Evolutionary conservation across 2,329 filamentous ascomycete species (phyloP).

Genomic region (Trichoderma atrobrunneum): DNA sequence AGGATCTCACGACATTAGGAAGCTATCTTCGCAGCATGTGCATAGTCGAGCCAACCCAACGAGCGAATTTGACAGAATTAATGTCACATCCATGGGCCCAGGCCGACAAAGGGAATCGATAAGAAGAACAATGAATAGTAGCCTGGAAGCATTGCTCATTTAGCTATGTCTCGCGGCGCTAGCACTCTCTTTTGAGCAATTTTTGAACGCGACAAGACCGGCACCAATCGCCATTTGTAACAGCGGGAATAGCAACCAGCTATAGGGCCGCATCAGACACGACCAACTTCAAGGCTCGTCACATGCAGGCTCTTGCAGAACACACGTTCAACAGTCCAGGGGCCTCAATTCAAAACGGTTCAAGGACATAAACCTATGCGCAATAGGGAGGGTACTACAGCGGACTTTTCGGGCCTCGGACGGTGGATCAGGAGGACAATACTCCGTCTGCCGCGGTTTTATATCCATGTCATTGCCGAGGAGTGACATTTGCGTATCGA

Average conservation of each 20-base stretch:
- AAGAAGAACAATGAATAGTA: not conserved
- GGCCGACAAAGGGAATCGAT: rapidly evolving
- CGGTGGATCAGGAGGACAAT: not conserved
- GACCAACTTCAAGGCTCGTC: not conserved
- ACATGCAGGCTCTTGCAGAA: not conserved
- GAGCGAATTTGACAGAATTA: not conserved
- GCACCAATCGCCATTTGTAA: not conserved
- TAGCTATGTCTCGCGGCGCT: not conserved
- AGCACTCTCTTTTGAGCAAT: not conserved
- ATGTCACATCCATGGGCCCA: not conserved
- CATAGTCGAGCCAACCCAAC: not conserved
- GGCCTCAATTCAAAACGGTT: not conserved
- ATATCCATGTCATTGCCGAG: not conserved
- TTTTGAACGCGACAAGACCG: not conserved
- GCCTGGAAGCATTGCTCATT: not conserved
- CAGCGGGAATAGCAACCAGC: not conserved
- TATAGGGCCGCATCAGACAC: not conserved
- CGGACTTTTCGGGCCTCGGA: not conserved
- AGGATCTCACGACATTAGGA: not conserved
- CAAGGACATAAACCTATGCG: not conserved
- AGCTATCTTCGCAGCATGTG: not conserved
- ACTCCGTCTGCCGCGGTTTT: not conserved
- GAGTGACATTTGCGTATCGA: not conserved
- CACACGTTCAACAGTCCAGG: not conserved
- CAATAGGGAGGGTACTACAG: not conserved